Evolutionary conservation across 371 early-diverging fungal genomes (phyloP).

Genomic region (Rhizopus sp.): DNA sequence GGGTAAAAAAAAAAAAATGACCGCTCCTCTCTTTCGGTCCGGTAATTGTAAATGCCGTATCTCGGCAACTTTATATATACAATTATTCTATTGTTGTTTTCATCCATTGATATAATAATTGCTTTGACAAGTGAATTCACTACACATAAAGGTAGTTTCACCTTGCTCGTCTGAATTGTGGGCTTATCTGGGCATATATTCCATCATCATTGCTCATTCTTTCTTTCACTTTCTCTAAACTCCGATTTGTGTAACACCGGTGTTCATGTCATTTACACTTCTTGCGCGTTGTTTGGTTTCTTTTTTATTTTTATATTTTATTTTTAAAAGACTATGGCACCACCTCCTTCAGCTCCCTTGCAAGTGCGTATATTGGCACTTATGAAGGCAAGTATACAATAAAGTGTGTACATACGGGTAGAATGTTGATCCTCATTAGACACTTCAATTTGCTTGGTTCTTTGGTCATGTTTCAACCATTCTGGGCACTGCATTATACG

Average conservation of each 20-base stretch:
- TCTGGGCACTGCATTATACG: conserved; percentile 36
- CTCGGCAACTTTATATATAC: too few relatives aligned
- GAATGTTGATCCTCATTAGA: conserved; percentile 27
- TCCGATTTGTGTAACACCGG: conserved; percentile 6
- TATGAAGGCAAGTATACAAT: conserved; percentile 19
- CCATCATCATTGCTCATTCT: background rate
- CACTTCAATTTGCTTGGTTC: conserved; percentile 67
- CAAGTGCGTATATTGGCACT: conserved; percentile 25
- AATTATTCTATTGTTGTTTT: too few relatives aligned
- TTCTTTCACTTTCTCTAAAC: conserved; percentile 5
- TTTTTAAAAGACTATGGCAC: conserved; percentile 21
- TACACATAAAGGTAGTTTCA: background rate
- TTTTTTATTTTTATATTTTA: conserved; percentile 11
- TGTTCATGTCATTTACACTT: conserved; percentile 1
- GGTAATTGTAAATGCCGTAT: too few relatives aligned
- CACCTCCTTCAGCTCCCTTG: conserved; percentile 25
- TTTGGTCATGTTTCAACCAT: conserved; percentile 46
- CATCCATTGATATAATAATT: too few relatives aligned
- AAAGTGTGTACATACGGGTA: background rate
- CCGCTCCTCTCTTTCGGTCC: too few relatives aligned
- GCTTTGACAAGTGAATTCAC: too few relatives aligned
- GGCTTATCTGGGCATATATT: background rate
- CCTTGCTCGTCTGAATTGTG: background rate
- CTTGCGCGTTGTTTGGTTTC: conserved; percentile 1
- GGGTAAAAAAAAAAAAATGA: background rate